Base-by-base conservation (phyloP, 2,329 filamentous ascomycete genomes). In the Alternaria consortialis region DNA sequence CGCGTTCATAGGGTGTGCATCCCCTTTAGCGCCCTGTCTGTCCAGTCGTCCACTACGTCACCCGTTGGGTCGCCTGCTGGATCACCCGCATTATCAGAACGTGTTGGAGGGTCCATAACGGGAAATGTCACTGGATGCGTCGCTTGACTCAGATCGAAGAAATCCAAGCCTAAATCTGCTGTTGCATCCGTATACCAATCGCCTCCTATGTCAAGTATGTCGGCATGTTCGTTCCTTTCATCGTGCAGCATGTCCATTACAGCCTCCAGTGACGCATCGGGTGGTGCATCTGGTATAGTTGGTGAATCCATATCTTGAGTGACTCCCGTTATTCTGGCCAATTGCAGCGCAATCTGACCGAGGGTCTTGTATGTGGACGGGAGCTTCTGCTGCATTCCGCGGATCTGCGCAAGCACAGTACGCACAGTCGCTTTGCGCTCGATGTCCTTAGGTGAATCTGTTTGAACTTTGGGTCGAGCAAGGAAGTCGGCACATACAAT, bases 401-500 rank as follows among this genome's bases (percentile, higher is more conserved):
- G 60, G 40, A 68, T 58, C 20, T 64, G 62, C 5, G 58, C 53
- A 6, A 74, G 58, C 57, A 73, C 66, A 25, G 55, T 51, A 25
- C 64, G 58, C 44, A 74, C 70, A 23, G 61, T 65, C 20, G 56
- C 54, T 42, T 74, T 74, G 15, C 72, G 62, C 53, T 69, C 63
- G 3, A 46, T 37, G 52, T 74, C 71, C 39, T 62, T 69, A 3
- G 51, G 37, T 7, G 68, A 68, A 25, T 73, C 69, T 3, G 17
- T 42, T 23, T 69, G 65, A 5, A 56, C 60, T 37, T 55, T 65
- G 3, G 71, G 68, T 15, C 72, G 68, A 4, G 67, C 70, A 29
- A 74, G 69, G 27, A 74, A 74, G 48, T 74, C 71, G 15, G 67
- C 65, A 39, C 72, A 74, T 13, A 73, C 64, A 6, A 74, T 70